These are phyloP conservation scores for Solanum rostratum DNA, from an alignment of 257 asterid species.

Conservation along the genomic window DNA sequence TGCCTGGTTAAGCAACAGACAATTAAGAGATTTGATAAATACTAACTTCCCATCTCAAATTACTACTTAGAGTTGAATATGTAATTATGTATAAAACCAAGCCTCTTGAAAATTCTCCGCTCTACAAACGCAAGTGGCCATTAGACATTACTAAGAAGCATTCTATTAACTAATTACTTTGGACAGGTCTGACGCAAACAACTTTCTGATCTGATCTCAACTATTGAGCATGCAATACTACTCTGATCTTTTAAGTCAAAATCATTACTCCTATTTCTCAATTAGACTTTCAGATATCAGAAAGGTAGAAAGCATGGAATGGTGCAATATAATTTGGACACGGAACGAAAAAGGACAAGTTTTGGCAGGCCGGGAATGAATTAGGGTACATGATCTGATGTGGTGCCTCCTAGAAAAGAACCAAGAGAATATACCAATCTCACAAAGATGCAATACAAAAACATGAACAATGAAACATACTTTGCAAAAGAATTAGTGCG, in stretches of 20 bases:
- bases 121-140: not conserved
- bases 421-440: not conserved
- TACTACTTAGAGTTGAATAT: not conserved
- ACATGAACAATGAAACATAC: not conserved
- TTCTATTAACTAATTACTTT: not conserved
- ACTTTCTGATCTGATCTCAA: not conserved
- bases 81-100: not conserved
- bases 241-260: not conserved
- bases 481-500: not conserved
- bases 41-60: not conserved
- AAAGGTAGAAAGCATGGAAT: not conserved
- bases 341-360: not conserved
- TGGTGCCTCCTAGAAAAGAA: not conserved
- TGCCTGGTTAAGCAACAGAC: not conserved
- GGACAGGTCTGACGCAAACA: not conserved
- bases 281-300: not conserved
- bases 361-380: not conserved
- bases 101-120: not conserved
- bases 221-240: not conserved
- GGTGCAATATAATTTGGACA: not conserved
- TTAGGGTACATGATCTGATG: not conserved
- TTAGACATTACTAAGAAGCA: not conserved
- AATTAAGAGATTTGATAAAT: not conserved
- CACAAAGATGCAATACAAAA: not conserved
- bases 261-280: not conserved